Percentiles rank a stretch among this genome's conserved stretches.
These are phyloP conservation scores for Agrocybe praecox DNA, from an alignment of 768 basidiomycete species.

Conservation along the genomic window DNA sequence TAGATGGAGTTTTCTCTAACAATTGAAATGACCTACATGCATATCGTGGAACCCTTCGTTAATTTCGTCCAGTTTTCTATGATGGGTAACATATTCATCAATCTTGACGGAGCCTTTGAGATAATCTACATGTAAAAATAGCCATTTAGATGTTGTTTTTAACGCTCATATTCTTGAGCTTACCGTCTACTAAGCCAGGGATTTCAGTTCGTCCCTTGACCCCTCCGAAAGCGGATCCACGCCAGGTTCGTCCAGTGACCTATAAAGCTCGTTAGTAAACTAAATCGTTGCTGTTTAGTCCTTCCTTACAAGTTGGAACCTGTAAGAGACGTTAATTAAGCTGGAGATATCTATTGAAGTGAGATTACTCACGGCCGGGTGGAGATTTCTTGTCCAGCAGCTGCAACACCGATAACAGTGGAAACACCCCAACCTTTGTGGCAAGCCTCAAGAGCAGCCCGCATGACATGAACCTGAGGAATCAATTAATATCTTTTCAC, in stretches of 20 bases:
- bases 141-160: background rate
- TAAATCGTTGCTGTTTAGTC: background rate
- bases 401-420: slow-evolving; percentile 95
- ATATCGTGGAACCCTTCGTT: slow-evolving; percentile 93
- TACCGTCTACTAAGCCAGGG: slow-evolving; percentile 90
- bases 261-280: slow-evolving; percentile 11
- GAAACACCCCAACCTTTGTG: slow-evolving; percentile 99
- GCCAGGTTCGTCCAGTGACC: slow-evolving; percentile 90
- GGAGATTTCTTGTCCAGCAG: slow-evolving; percentile 93
- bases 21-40: slow-evolving; percentile 73
- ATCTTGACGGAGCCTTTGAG: slow-evolving; percentile 81
- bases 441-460: slow-evolving; percentile 94
- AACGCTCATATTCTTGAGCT: slow-evolving; percentile 7
- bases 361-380: slow-evolving; percentile 73
- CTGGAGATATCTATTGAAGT: background rate
- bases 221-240: slow-evolving; percentile 94
- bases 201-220: slow-evolving; percentile 97
- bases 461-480: slow-evolving; percentile 84
- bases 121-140: slow-evolving; percentile 52
- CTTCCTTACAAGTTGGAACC: slow-evolving; percentile 54
- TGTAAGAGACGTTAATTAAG: slow-evolving; percentile 13
- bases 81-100: slow-evolving; percentile 96
- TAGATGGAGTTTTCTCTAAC: background rate
- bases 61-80: slow-evolving; percentile 71
- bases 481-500: background rate